Base-by-base conservation (phyloP, 2,329 filamentous ascomycete species). In the Trematosphaeria pertusa region DNA sequence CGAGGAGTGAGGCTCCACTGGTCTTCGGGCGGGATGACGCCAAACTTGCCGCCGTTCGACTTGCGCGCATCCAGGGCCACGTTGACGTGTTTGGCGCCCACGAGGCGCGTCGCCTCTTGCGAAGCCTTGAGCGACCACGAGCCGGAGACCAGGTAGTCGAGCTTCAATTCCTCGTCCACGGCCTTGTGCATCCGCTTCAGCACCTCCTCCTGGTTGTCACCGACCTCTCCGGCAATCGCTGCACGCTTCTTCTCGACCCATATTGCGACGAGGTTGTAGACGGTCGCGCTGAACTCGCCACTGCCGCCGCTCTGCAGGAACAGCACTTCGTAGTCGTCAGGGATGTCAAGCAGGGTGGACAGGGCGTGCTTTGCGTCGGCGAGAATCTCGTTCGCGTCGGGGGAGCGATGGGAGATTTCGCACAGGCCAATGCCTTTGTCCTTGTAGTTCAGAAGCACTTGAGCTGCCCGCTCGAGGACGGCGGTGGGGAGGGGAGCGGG, bases 71-170 rank as follows among this genome's bases (percentile, higher is more conserved):
- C 91, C 10, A 85, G 75, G 9, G 82, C 91, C 22, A 96, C 75
- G 69, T 97, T 96, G 72, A 96, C 87, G 58, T 88, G 79, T 68
- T 92, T 84, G 2, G 86, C 73, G 15, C 93, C 92, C 2, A 96
- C 71, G 8, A 97, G 78, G 43, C 91, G 81, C 47, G 80, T 80
- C 3, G 89, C 91, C 75, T 97, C 93, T 70, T 91, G 87, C 26
- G 85, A 87, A 10, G 92, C 92, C 76, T 97, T 97, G 58, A 90
- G 78, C 14, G 89, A 95, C 90, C 91, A 97, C 43, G 87, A 85
- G 43, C 93, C 93, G 3, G 93, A 97, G 43, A 97, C 84, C 35
- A 97, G 75, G 73, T 97, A 97, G 74, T 97, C 93, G 33, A 95
- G 71, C 75, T 87, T 88, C 58, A 97, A 77, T 48, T 93, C 83